These are phyloP conservation scores for Globisporangium barbulae DNA, from an alignment of 352 stramenopile species.

Conservation along the genomic window DNA sequence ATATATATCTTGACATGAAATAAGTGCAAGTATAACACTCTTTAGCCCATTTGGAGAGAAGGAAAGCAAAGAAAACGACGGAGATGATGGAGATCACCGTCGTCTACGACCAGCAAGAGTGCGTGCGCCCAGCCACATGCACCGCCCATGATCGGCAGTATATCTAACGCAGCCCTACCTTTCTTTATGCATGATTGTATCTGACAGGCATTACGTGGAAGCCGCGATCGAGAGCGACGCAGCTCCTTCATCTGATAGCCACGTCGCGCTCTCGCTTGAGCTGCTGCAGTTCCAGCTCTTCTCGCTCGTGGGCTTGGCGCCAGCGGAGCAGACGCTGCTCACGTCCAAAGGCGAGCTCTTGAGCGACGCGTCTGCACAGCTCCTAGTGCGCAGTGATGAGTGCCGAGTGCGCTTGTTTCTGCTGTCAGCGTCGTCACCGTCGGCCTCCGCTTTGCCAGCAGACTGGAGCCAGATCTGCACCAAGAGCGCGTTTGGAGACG, in stretches of 20 bases:
- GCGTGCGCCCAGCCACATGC: constrained; percentile 10
- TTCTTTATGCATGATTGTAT: not conserved
- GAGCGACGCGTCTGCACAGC: constrained; percentile 3
- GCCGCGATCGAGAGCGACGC: constrained; percentile 15
- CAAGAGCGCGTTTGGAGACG: constrained; percentile 49
- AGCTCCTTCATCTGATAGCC: constrained; percentile 1
- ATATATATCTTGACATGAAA: not conserved
- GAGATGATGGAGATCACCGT: constrained; percentile 36
- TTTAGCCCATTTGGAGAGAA: not conserved
- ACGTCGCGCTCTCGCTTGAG: constrained; percentile 35
- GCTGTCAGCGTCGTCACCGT: constrained; percentile 15
- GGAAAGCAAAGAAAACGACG: too few species aligned
- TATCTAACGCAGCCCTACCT: not conserved
- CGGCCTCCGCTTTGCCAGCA: constrained; percentile 9
- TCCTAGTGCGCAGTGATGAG: constrained; percentile 9
- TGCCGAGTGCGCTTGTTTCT: constrained; percentile 38
- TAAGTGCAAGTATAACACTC: not conserved
- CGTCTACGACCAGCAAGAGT: constrained; percentile 60
- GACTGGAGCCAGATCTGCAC: constrained; percentile 70
- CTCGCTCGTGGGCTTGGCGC: constrained; percentile 56
- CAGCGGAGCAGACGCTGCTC: constrained; percentile 55
- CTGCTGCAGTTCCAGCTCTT: constrained; percentile 70
- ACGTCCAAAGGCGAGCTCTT: constrained; percentile 39
- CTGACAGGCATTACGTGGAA: constrained; percentile 39
- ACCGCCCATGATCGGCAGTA: not conserved